Percentiles rank a stretch among this genome's conserved stretches.
These are phyloP conservation scores for Chrysosporium queenslandicum DNA, from an alignment of 2,329 filamentous ascomycete species.

Conservation along the genomic window DNA sequence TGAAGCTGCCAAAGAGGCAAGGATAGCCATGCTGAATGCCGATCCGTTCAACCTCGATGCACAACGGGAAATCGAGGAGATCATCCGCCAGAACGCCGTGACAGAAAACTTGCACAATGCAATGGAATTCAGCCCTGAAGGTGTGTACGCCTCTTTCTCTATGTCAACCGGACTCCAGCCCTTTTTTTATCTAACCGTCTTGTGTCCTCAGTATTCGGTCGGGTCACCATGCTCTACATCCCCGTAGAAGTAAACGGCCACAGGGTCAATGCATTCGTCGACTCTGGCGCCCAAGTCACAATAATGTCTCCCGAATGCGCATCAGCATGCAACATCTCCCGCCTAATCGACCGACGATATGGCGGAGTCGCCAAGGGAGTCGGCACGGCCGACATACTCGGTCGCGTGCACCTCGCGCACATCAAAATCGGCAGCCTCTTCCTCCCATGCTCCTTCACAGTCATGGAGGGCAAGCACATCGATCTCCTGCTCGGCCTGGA, in stretches of 20 bases:
- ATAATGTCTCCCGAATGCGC: conserved; percentile 97
- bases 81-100: conserved; percentile 88
- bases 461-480: conserved; percentile 98
- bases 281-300: conserved; percentile 93
- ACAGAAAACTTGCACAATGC: conserved; percentile 94
- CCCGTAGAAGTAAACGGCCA: conserved; percentile 89
- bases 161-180: too few species aligned
- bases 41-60: conserved; percentile 92
- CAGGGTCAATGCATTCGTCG: conserved; percentile 89
- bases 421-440: conserved; percentile 85
- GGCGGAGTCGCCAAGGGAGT: conserved; percentile 87
- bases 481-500: conserved; percentile 87
- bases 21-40: conserved; percentile 76
- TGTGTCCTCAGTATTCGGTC: conserved; percentile 62
- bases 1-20: conserved; percentile 66
- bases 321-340: conserved; percentile 88
- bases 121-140: conserved; percentile 95
- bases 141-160: conserved; percentile 45
- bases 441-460: conserved; percentile 89
- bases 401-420: conserved; percentile 87
- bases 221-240: conserved; percentile 93
- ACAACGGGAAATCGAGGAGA: conserved; percentile 87
- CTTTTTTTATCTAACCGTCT: not conserved
- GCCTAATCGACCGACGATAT: conserved; percentile 84
- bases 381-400: conserved; percentile 86